Evolutionary conservation across 2,329 filamentous ascomycete genomes (phyloP).

Genomic region (Cordyceps pruinosa): DNA sequence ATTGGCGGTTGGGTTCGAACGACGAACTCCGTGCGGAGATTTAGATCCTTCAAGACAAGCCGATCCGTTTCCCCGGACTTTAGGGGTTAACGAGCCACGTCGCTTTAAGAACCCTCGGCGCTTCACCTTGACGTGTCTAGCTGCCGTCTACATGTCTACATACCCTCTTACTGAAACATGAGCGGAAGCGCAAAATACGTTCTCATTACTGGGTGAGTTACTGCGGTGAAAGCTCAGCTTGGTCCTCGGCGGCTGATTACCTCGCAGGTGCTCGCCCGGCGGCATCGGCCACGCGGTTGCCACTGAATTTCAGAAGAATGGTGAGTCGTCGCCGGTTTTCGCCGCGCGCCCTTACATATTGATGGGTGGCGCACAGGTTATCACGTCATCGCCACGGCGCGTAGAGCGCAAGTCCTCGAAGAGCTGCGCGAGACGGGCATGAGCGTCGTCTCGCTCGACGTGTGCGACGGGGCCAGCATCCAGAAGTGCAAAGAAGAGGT

Average conservation of each 20-base stretch:
- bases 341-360: slow-evolving; percentile 21
- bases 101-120: too few species aligned
- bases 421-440: slow-evolving; percentile 41
- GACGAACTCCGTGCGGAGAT: neutral
- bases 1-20: neutral
- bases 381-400: slow-evolving; percentile 51
- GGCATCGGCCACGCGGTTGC: slow-evolving; percentile 51
- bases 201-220: slow-evolving; percentile 42
- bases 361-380: slow-evolving; percentile 30
- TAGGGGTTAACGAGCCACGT: neutral
- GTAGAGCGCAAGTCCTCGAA: slow-evolving; percentile 40
- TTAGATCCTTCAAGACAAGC: neutral
- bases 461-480: slow-evolving; percentile 46
- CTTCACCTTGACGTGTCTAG: too few species aligned
- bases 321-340: slow-evolving; percentile 13
- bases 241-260: neutral
- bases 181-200: slow-evolving; percentile 32
- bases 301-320: slow-evolving; percentile 22
- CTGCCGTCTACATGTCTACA: too few species aligned
- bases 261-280: slow-evolving; percentile 48
- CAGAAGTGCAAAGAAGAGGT: slow-evolving; percentile 40
- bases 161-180: neutral
- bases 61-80: neutral
- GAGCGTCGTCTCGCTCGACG: slow-evolving; percentile 45
- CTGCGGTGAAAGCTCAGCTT: neutral